Evolutionary conservation across 164 flowering plant species (phyloP), one percentile per base, ranked within the genome.

Genomic region (Vitis cinerea): DNA sequence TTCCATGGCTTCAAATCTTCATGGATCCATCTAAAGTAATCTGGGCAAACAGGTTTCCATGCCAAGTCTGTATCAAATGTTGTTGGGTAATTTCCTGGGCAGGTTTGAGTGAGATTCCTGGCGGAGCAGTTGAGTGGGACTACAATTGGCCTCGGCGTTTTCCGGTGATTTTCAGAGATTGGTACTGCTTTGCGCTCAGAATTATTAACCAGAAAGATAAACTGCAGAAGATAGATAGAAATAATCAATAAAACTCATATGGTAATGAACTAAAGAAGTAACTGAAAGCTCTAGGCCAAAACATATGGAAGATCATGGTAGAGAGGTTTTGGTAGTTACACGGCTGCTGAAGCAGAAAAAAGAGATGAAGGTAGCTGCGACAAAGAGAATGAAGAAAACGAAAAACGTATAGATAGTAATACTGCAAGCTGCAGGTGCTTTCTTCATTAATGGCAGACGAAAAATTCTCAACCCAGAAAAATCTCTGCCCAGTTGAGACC

Each of bases 1-100:
- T 59, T 53, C 79, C 79, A 76, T 12, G 75, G 66, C 19, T 27
- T 15, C 3, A 76, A 64, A 37, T 76, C 79, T 19, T 72, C 72
- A 65, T 72, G 75, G 63, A 76, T 75, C 75, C 75, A 75, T 12
- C 75, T 71, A 55, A 75, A 75, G 37, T 71, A 75, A 8, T 71
- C 69, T 1, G 78, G 78, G 64, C 78, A 75, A 3, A 17, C 9
- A 2, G 55, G 10, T 1, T 15, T 19, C 27, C 54, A 15, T 12
- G 29, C 23, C 4, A 12, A 50, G 51, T 68, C 64, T 17, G 17
- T n/a, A 8, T 60, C 71, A 16, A 65, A 65, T 9, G 63, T 50
- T 14, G 57, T 63, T 3, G 75, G 72, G 65, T 71, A 75, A 37
- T 63, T 71, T 57, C 19, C 51, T 16, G 75, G 79, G 27, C 74